A percentile compares a stretch with the other conserved stretches of the same genome.
Evolutionary conservation across 2,329 filamentous ascomycete genomes (phyloP).

Genomic region (Neobulgaria alba): DNA sequence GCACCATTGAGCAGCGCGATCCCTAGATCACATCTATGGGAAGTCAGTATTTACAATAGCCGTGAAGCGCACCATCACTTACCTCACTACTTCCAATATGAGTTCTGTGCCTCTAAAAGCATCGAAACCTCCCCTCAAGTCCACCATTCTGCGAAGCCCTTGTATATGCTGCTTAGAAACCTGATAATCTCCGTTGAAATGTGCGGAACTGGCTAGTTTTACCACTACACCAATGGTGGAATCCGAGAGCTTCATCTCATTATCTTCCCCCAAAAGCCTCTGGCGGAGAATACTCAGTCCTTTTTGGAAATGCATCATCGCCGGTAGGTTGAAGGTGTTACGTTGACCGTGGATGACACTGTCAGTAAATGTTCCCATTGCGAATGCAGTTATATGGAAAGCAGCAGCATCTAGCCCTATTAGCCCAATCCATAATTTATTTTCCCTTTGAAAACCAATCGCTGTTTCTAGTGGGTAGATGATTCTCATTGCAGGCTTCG

Average conservation of each 20-base stretch:
- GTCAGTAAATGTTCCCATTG: slow-evolving; percentile 28
- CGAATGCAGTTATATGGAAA: slow-evolving; percentile 31
- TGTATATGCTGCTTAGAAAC: slow-evolving; percentile 29
- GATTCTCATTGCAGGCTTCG: slow-evolving; percentile 25
- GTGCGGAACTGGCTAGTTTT: slow-evolving; percentile 28
- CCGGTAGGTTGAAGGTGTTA: slow-evolving; percentile 2
- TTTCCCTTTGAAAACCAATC: slow-evolving; percentile 21
- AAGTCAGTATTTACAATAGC: neutral
- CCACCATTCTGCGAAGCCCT: slow-evolving; percentile 32
- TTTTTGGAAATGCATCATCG: slow-evolving; percentile 23
- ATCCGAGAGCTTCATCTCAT: slow-evolving; percentile 24
- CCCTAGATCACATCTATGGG: slow-evolving; percentile 20
- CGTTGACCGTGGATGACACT: slow-evolving; percentile 12
- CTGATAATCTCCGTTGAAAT: slow-evolving; percentile 24
- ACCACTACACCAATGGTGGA: slow-evolving; percentile 30
- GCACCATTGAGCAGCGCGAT: slow-evolving; percentile 20
- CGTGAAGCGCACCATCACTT: neutral
- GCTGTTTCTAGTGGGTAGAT: slow-evolving; percentile 28
- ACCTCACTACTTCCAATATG: slow-evolving; percentile 25
- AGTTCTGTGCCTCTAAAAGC: slow-evolving; percentile 29
- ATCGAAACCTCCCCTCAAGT: slow-evolving; percentile 30
- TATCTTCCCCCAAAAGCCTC: slow-evolving; percentile 19
- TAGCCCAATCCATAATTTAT: slow-evolving; percentile 23
- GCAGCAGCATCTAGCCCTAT: slow-evolving; percentile 29
- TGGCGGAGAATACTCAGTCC: slow-evolving; percentile 28